phyloP scores from a whole-genome alignment of 768 basidiomycete genomes.

The Russula virescens region DNA sequence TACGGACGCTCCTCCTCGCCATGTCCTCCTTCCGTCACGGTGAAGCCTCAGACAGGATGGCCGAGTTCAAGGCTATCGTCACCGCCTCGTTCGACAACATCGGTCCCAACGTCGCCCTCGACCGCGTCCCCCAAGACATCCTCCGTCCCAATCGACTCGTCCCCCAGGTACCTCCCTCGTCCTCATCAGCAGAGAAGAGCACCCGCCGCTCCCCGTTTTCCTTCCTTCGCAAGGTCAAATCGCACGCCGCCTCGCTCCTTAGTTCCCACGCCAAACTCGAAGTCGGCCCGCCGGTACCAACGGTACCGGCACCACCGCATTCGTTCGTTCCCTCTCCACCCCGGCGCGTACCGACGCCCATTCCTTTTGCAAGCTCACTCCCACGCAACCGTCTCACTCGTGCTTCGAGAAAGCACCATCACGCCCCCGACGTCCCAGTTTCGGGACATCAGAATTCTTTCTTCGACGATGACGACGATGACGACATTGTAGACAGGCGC shows the following conservation, averaged over 20 bases:
- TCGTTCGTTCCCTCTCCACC: slow-evolving; percentile 7
- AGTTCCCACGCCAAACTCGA: not conserved
- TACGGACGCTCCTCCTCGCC: too few relatives aligned
- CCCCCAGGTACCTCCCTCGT: not conserved
- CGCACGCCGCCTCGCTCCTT: slow-evolving; percentile 9
- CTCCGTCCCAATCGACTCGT: not conserved
- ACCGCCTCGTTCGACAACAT: slow-evolving; percentile 23
- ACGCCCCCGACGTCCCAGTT: not conserved
- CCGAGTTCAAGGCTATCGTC: slow-evolving; percentile 21
- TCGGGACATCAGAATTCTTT: not conserved
- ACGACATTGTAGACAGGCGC: not conserved
- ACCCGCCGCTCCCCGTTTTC: not conserved
- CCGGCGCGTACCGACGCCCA: not conserved
- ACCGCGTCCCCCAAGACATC: not conserved
- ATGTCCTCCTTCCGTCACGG: not conserved
- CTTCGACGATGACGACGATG: slow-evolving; percentile 14
- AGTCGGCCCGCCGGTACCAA: too few relatives aligned
- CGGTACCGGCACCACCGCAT: not conserved
- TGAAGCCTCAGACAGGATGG: slow-evolving; percentile 3
- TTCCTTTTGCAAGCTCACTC: not conserved
- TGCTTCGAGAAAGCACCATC: not conserved
- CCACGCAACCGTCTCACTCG: slow-evolving; percentile 6
- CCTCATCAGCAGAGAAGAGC: not conserved
- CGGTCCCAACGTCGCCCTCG: slow-evolving; percentile 8
- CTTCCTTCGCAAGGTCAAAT: slow-evolving; percentile 15